Evolutionary conservation across 179 eudicot genomes (phyloP).

Genomic region (Spinacia oleracea): DNA sequence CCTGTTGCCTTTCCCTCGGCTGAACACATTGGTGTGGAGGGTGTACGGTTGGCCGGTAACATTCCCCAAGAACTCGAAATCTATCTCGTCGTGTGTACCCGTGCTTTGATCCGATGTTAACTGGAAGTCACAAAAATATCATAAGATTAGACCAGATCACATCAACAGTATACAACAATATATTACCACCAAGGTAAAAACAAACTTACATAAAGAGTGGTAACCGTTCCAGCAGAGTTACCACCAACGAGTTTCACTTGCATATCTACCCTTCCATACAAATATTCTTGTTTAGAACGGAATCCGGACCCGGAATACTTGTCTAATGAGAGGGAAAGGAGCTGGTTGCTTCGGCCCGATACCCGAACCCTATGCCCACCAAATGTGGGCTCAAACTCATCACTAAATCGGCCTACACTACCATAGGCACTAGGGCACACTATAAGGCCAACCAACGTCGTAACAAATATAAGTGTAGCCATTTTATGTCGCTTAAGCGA

Average conservation of each 20-base stretch:
- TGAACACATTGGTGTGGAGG: conserved; percentile 38
- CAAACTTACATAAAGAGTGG: conserved; percentile 30
- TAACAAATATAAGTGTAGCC: not conserved
- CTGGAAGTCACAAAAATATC: conserved; percentile 16
- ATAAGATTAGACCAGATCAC: not conserved
- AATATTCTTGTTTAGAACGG: conserved; percentile 33
- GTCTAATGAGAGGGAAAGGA: conserved; percentile 32
- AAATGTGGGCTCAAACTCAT: conserved; percentile 34
- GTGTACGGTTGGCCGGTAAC: conserved; percentile 35
- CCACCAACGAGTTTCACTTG: conserved; percentile 34
- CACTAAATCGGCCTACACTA: conserved; percentile 17
- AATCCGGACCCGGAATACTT: conserved; percentile 37
- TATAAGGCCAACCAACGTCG: conserved; percentile 20
- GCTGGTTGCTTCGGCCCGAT: conserved; percentile 11
- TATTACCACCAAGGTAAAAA: not conserved
- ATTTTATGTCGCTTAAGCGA: not conserved
- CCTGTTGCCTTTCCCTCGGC: conserved; percentile 36
- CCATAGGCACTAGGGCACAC: conserved; percentile 22
- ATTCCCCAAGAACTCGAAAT: conserved; percentile 40
- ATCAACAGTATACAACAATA: too few relatives aligned
- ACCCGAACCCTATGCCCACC: conserved; percentile 31
- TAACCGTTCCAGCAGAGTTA: conserved; percentile 44
- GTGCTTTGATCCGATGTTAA: conserved; percentile 32
- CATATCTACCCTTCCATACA: conserved; percentile 38
- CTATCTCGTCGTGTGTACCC: conserved; percentile 32